These are phyloP conservation scores for Chytriomyces sp. DNA, from an alignment of 192 early-diverging fungal genomes.

Conservation along the genomic window DNA sequence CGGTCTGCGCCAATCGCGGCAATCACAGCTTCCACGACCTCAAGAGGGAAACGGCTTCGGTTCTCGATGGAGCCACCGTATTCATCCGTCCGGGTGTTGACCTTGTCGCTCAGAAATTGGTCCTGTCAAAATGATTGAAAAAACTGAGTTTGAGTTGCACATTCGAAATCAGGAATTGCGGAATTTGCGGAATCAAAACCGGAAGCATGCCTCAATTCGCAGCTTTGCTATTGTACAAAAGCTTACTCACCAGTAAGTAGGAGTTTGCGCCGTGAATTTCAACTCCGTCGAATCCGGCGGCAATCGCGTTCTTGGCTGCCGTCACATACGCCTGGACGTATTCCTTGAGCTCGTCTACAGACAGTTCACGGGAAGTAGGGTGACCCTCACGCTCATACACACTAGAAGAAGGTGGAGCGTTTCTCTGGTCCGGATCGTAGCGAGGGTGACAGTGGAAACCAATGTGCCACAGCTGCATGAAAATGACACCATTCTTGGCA, in stretches of 20 bases:
- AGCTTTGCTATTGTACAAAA: background rate
- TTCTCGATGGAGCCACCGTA: conserved; percentile 93
- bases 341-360: conserved; percentile 64
- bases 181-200: too few species aligned
- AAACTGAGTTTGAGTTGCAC: background rate
- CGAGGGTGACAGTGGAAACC: conserved; percentile 15
- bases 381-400: conserved; percentile 1
- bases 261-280: conserved; percentile 85
- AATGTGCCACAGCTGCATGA: conserved; percentile 56
- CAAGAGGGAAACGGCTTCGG: conserved; percentile 58
- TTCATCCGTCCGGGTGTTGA: conserved; percentile 82
- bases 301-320: conserved; percentile 19
- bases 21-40: conserved; percentile 37
- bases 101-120: conserved; percentile 17
- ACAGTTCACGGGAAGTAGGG: conserved; percentile 57
- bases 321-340: conserved; percentile 58
- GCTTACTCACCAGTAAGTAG: conserved; percentile 69
- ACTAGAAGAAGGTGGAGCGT: conserved; percentile 24
- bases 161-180: too few species aligned
- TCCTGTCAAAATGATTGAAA: background rate
- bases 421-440: background rate
- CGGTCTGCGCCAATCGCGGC: conserved; percentile 30
- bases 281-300: conserved; percentile 75
- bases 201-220: background rate
- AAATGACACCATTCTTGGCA: conserved; percentile 52